Conservation (phyloP, 129 eudicot species). For the Helichrysum umbraculigerum region DNA sequence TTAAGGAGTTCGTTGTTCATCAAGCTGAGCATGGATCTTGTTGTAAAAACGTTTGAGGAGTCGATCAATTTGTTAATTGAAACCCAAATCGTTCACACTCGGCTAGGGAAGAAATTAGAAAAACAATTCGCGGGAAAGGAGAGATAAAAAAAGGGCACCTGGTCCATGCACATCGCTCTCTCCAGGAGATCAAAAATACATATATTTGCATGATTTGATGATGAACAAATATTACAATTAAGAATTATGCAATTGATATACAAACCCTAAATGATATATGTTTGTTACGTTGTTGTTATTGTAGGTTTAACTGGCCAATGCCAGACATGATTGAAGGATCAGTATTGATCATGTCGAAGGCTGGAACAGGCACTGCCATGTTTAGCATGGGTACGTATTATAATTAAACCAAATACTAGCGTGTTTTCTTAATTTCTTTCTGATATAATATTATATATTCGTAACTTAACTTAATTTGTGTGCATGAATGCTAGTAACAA, state of each 20-base stretch:
- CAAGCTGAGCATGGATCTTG: too few relatives aligned
- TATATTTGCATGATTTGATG: neutral
- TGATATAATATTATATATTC: neutral
- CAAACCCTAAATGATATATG: neutral
- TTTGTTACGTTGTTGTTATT: neutral
- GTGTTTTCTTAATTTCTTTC: neutral
- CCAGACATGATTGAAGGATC: slow-evolving; percentile 82
- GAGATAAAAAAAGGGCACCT: too few relatives aligned
- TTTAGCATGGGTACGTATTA: slow-evolving; percentile 72
- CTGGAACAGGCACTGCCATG: slow-evolving; percentile 94
- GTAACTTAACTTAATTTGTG: neutral
- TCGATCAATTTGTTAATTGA: too few relatives aligned
- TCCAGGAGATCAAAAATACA: neutral
- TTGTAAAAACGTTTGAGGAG: too few relatives aligned
- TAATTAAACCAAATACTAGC: neutral
- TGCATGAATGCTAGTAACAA: neutral
- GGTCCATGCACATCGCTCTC: too few relatives aligned
- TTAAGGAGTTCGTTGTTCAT: too few relatives aligned
- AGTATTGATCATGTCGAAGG: slow-evolving; percentile 68
- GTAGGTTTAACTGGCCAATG: slow-evolving; percentile 74
- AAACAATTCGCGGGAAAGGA: too few relatives aligned
- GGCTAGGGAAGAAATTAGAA: too few relatives aligned
- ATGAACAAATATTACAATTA: neutral
- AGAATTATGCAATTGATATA: neutral
- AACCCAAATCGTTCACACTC: too few relatives aligned